Evolutionary conservation across 2,329 filamentous ascomycete genomes (phyloP).

Genomic region (Aspergillus sp.): DNA sequence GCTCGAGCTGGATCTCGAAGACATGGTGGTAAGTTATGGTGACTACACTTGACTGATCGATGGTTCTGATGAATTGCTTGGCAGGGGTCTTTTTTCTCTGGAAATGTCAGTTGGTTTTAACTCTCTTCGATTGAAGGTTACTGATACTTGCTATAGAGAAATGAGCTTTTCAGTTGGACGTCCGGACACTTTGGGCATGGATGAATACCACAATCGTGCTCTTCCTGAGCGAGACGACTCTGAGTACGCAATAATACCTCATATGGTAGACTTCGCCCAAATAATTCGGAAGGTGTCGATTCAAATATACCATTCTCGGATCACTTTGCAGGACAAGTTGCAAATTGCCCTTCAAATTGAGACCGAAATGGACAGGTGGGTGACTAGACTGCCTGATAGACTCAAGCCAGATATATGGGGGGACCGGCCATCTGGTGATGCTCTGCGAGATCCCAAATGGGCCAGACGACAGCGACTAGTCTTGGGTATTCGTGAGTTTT

Average conservation of each 20-base stretch:
- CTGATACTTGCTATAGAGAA: constrained; percentile 26
- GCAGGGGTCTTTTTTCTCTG: constrained; percentile 41
- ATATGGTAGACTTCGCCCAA: constrained; percentile 36
- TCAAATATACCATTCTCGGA: constrained; percentile 35
- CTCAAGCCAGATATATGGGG: constrained; percentile 25
- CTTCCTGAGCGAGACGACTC: constrained; percentile 31
- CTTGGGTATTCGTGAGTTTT: constrained; percentile 31
- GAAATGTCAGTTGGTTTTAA: constrained; percentile 34
- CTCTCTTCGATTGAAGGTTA: background rate
- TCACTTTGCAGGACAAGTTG: constrained; percentile 31
- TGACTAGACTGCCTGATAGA: constrained; percentile 25
- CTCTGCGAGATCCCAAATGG: constrained; percentile 33
- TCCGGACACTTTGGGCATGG: constrained; percentile 45
- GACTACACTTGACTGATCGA: background rate
- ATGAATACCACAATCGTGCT: constrained; percentile 45
- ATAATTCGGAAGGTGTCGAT: constrained; percentile 37
- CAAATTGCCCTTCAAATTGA: constrained; percentile 32
- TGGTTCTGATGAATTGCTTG: too few relatives aligned
- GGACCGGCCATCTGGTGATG: constrained; percentile 16
- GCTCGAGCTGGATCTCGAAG: constrained; percentile 37
- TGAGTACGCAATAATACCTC: constrained; percentile 36
- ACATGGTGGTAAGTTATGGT: constrained; percentile 42
- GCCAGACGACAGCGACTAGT: constrained; percentile 34
- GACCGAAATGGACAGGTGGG: constrained; percentile 31
- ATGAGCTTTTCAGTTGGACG: constrained; percentile 47